Percentiles rank a stretch among this genome's conserved stretches.
These are phyloP conservation scores for Quambalaria eucalypti DNA, from an alignment of 1,284 basidiomycete species.

Conservation along the genomic window DNA sequence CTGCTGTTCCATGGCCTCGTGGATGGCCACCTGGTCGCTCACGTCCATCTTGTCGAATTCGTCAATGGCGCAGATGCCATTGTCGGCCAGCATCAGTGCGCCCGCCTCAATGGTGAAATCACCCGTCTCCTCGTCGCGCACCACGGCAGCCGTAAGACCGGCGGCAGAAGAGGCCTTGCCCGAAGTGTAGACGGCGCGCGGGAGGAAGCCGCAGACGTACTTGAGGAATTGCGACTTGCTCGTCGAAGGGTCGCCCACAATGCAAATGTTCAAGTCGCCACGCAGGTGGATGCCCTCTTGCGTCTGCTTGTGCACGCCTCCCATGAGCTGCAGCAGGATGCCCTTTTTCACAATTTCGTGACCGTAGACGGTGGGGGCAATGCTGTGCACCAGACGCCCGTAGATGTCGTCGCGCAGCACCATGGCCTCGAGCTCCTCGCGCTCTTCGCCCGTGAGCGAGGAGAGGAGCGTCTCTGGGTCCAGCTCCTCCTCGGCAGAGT, in stretches of 20 bases:
- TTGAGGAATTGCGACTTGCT: constrained; percentile 98
- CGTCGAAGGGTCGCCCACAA: constrained; percentile 92
- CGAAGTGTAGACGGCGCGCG: constrained; percentile 95
- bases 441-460: constrained; percentile 82
- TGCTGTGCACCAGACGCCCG: constrained; percentile 80
- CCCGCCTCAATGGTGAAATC: constrained; percentile 96
- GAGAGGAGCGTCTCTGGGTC: constrained; percentile 73
- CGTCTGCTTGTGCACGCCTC: constrained; percentile 97
- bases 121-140: constrained; percentile 95
- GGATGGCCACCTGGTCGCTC: constrained; percentile 94
- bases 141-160: constrained; percentile 95
- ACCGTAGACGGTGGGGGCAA: constrained; percentile 93
- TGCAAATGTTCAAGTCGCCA: constrained; percentile 97
- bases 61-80: constrained; percentile 98
- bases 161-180: constrained; percentile 98
- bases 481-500: constrained; percentile 71
- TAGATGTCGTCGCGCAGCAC: constrained; percentile 89
- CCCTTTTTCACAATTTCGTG: constrained; percentile 52
- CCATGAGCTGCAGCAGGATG: constrained; percentile 92
- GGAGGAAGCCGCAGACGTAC: constrained; percentile 98
- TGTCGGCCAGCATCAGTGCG: constrained; percentile 97
- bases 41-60: constrained; percentile 99
- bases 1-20: constrained; percentile 99
- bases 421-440: constrained; percentile 89
- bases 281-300: constrained; percentile 90